Evolutionary conservation across 2,329 filamentous ascomycete genomes (phyloP).

Genomic region (Colletotrichum echinochloae): DNA sequence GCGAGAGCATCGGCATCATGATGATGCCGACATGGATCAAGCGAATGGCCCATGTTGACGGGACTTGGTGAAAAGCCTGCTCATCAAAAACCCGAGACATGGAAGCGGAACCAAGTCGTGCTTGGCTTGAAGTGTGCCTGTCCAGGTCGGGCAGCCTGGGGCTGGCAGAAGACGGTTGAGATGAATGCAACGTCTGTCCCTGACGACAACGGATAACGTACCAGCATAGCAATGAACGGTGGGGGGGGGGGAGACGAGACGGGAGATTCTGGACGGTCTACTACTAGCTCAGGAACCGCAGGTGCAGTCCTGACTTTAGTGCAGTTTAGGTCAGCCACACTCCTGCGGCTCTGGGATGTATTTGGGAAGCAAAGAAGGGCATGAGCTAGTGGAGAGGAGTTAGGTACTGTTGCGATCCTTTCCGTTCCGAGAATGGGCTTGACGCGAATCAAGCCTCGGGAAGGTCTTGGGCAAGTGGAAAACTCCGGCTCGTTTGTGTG

Average conservation of each 20-base stretch:
- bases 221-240: background rate
- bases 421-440: conserved; percentile 19
- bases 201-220: conserved; percentile 2
- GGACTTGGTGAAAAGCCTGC: background rate
- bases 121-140: background rate
- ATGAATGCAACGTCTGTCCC: background rate
- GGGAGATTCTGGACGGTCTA: background rate
- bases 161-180: background rate
- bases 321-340: conserved; percentile 6
- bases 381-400: conserved; percentile 17
- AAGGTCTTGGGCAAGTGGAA: conserved; percentile 28
- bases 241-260: too few relatives aligned
- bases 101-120: background rate
- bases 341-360: conserved; percentile 2
- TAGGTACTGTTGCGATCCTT: conserved; percentile 7
- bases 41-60: background rate
- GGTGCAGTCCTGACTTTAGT: conserved; percentile 25
- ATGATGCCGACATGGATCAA: conserved; percentile 2
- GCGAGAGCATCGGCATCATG: background rate
- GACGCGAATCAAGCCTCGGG: conserved; percentile 27
- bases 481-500: conserved; percentile 9
- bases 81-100: background rate
- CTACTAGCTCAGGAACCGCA: conserved; percentile 35
- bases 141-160: background rate
- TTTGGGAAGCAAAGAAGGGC: background rate